Conservation (phyloP, 148 eudicot species). For the Chenopodium berlandieri region DNA sequence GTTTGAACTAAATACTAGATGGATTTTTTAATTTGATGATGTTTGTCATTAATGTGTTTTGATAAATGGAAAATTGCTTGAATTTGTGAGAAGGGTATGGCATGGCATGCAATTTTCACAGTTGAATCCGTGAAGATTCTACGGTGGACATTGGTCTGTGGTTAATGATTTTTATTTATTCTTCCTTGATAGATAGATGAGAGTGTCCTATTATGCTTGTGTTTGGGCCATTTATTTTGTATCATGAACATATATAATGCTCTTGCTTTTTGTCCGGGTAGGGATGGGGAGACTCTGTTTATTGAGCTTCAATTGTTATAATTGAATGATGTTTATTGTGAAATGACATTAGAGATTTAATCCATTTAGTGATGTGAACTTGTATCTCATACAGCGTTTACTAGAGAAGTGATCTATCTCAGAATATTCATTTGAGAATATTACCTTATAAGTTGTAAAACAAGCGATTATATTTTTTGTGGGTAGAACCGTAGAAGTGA, state of each 20-base stretch:
- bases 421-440: too few species aligned
- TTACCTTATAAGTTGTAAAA: not conserved
- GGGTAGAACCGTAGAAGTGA: not conserved
- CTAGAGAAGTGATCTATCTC: not conserved
- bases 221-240: too few species aligned
- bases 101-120: too few species aligned
- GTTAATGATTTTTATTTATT: not conserved
- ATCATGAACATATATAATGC: too few species aligned
- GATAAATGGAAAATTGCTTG: not conserved
- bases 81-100: too few species aligned
- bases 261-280: not conserved
- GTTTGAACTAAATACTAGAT: not conserved
- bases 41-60: not conserved
- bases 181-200: too few species aligned
- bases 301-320: not conserved
- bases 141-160: not conserved
- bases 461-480: not conserved
- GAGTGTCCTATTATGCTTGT: too few species aligned
- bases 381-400: not conserved
- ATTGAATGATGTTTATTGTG: not conserved
- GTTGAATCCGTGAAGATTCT: too few species aligned
- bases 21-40: not conserved
- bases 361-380: not conserved
- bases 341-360: not conserved
- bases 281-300: not conserved